These are phyloP conservation scores for Monosporozyma unispora DNA, from an alignment of 805 yeast genomes.

Conservation along the genomic window DNA sequence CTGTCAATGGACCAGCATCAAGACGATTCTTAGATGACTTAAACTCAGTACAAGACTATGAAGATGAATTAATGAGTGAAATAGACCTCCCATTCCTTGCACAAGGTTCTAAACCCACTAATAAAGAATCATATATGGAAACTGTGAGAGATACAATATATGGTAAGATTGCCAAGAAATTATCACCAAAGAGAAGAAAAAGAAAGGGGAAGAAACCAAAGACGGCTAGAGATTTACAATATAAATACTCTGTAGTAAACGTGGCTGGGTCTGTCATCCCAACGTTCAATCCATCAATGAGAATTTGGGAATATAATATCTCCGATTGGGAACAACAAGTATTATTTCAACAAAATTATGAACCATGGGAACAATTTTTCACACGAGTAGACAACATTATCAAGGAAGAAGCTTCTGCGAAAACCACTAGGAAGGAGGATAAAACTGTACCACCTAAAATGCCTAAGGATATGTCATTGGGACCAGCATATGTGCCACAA, in stretches of 20 bases:
- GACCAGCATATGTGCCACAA: constrained; percentile 72
- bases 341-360: constrained; percentile 7
- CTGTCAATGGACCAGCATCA: constrained; percentile 63
- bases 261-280: constrained; percentile 72
- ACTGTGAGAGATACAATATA: constrained; percentile 45
- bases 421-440: constrained; percentile 31
- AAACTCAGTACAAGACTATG: constrained; percentile 6
- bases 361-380: constrained; percentile 56
- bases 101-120: constrained; percentile 57
- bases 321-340: constrained; percentile 35
- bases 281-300: constrained; percentile 72
- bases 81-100: constrained; percentile 27
- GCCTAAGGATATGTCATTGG: constrained; percentile 47
- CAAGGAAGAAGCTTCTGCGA: neutral
- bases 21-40: constrained; percentile 34
- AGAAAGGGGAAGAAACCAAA: constrained; percentile 14
- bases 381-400: constrained; percentile 35
- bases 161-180: constrained; percentile 36
- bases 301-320: constrained; percentile 81
- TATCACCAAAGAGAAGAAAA: constrained; percentile 15
- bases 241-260: constrained; percentile 57
- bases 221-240: constrained; percentile 31
- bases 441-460: constrained; percentile 52
- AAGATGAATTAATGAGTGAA: constrained; percentile 22
- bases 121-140: constrained; percentile 58